A percentile compares a stretch with the other conserved stretches of the same genome.
phyloP scores from a whole-genome alignment of 495 filamentous ascomycete species.

The Cercophora samala region DNA sequence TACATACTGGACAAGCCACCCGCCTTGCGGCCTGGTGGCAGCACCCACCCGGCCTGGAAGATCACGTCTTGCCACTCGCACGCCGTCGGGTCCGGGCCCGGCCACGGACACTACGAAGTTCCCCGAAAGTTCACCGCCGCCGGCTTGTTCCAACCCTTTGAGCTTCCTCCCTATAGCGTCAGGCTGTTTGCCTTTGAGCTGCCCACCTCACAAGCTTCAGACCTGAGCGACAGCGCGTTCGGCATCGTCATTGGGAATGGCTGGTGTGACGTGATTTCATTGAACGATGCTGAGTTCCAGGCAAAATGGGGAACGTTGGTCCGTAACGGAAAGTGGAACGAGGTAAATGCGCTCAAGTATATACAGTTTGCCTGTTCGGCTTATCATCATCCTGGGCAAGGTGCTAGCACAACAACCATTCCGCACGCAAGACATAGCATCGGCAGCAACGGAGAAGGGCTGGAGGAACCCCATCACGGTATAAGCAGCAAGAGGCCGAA shows the following conservation, averaged over 20 bases:
- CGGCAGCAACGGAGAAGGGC: not conserved
- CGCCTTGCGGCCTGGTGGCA: conserved; percentile 8
- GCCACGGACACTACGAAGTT: conserved; percentile 23
- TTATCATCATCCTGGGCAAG: not conserved
- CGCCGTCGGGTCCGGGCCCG: conserved; percentile 21
- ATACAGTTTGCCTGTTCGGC: conserved; percentile 2
- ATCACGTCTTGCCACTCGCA: conserved; percentile 27
- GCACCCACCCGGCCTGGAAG: conserved; percentile 14
- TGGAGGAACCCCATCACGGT: not conserved
- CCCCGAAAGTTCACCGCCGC: conserved; percentile 19
- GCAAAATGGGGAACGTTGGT: conserved; percentile 21
- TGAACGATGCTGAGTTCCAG: conserved; percentile 14
- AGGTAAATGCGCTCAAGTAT: conserved; percentile 15
- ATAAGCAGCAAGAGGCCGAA: not conserved
- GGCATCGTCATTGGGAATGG: conserved; percentile 23
- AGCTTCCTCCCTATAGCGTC: conserved; percentile 18
- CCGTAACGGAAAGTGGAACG: conserved; percentile 22
- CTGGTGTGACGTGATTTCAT: conserved; percentile 22
- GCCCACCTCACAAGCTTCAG: not conserved
- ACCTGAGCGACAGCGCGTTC: conserved; percentile 12
- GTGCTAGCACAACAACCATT: not conserved
- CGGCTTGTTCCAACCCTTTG: conserved; percentile 23
- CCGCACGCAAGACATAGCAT: not conserved
- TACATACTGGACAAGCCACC: conserved; percentile 25
- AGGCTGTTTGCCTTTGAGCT: conserved; percentile 26